A percentile compares a stretch with the other conserved stretches of the same genome.
Conservation (phyloP, 257 asterid genomes). For the Gynochthodes officinalis region DNA sequence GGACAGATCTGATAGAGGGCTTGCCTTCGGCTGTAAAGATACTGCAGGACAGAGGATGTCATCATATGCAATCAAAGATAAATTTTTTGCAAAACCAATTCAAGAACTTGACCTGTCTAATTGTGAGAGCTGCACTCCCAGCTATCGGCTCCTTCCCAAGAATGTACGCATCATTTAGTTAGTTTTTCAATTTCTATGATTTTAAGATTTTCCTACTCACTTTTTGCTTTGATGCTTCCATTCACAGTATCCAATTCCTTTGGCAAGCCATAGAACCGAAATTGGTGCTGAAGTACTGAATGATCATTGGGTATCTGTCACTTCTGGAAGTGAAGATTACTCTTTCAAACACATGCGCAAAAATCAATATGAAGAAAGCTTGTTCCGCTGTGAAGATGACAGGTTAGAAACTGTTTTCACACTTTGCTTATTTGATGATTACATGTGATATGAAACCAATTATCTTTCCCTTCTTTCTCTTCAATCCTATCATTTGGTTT, state of each 20-base stretch:
- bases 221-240: constrained; percentile 27
- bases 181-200: constrained; percentile 14
- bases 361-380: constrained; percentile 96
- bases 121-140: constrained; percentile 84
- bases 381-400: constrained; percentile 96
- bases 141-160: constrained; percentile 90
- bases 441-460: not conserved
- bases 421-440: constrained; percentile 1
- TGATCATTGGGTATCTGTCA: constrained; percentile 94
- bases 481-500: constrained; percentile 9
- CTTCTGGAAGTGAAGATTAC: constrained; percentile 98
- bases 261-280: constrained; percentile 68
- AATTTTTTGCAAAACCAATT: constrained; percentile 68
- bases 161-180: constrained; percentile 50
- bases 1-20: constrained; percentile 56
- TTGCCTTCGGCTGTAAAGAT: constrained; percentile 45
- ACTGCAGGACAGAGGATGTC: constrained; percentile 54
- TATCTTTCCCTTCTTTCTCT: constrained; percentile 2
- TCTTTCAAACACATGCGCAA: constrained; percentile 96
- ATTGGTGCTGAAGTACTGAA: constrained; percentile 74
- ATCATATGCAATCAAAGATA: constrained; percentile 63
- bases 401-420: constrained; percentile 46
- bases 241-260: constrained; percentile 77
- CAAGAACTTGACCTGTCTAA: constrained; percentile 94
- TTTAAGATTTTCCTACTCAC: constrained; percentile 23